Conservation (phyloP, 2,329 filamentous ascomycete species). For the Fusarium pseudocircinatum region DNA sequence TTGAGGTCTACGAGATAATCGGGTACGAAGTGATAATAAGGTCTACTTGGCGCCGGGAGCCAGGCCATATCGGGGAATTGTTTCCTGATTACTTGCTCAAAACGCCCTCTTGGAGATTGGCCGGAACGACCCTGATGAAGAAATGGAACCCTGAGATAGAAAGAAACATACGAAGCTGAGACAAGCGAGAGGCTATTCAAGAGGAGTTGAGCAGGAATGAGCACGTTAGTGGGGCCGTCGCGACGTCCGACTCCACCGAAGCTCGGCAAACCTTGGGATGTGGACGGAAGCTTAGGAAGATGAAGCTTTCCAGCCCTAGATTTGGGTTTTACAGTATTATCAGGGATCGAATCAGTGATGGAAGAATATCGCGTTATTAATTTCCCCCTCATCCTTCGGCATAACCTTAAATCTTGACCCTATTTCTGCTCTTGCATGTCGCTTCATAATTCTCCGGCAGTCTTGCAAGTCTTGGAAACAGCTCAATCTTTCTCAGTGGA, state of each 20-base stretch:
- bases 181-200: not conserved
- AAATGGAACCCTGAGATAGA: not conserved
- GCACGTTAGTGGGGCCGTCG: conserved; percentile 35
- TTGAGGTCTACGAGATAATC: conserved; percentile 14
- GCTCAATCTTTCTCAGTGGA: conserved; percentile 39
- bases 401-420: not conserved
- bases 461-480: conserved; percentile 27
- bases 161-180: not conserved
- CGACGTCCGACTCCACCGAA: not conserved
- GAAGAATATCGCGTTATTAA: conserved; percentile 16
- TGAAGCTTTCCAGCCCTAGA: conserved; percentile 2
- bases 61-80: conserved; percentile 34
- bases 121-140: conserved; percentile 16
- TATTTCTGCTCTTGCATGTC: not conserved
- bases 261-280: conserved; percentile 12
- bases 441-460: conserved; percentile 23
- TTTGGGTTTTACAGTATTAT: not conserved
- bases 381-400: conserved; percentile 9
- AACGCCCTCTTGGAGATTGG: conserved; percentile 11
- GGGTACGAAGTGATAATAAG: conserved; percentile 4
- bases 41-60: conserved; percentile 31
- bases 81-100: conserved; percentile 40
- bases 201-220: conserved; percentile 50
- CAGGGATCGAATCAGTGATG: not conserved
- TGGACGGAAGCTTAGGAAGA: not conserved